A percentile compares a stretch with the other conserved stretches of the same genome.
Conservation (phyloP, 306 rosid species). For the Cicer arietinum region DNA sequence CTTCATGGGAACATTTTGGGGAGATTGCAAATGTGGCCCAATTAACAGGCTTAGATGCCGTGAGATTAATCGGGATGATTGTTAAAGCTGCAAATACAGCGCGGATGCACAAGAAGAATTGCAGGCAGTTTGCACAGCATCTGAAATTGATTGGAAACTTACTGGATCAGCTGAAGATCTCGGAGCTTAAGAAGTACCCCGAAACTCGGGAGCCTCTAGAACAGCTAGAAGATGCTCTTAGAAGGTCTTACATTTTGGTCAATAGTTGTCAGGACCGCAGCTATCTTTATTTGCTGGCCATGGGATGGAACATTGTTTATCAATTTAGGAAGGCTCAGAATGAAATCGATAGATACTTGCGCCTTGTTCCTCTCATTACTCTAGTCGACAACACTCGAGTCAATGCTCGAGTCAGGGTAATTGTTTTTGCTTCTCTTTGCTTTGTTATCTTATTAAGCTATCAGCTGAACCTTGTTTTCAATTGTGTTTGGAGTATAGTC, state of each 20-base stretch:
- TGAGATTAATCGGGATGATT: slow-evolving; percentile 79
- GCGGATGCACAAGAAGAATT: slow-evolving; percentile 91
- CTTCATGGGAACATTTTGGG: slow-evolving; percentile 83
- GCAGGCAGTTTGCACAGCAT: slow-evolving; percentile 93
- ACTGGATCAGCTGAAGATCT: slow-evolving; percentile 93
- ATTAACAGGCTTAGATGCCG: slow-evolving; percentile 86
- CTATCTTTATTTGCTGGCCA: slow-evolving; percentile 89
- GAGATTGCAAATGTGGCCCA: slow-evolving; percentile 92
- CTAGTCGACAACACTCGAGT: slow-evolving; percentile 90
- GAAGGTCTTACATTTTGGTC: slow-evolving; percentile 85
- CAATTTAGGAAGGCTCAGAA: slow-evolving; percentile 95
- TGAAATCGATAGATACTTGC: slow-evolving; percentile 90
- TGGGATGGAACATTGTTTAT: slow-evolving; percentile 99
- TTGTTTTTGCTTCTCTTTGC: slow-evolving; percentile 29
- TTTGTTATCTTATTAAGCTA: slow-evolving; percentile 15
- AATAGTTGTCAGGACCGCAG: slow-evolving; percentile 93
- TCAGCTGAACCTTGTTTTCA: neutral
- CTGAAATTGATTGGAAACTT: slow-evolving; percentile 91
- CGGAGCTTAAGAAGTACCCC: slow-evolving; percentile 88
- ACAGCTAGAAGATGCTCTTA: slow-evolving; percentile 95
- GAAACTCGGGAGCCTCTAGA: slow-evolving; percentile 96
- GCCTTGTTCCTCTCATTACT: slow-evolving; percentile 89
- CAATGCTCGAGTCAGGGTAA: slow-evolving; percentile 92
- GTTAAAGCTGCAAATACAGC: slow-evolving; percentile 93
- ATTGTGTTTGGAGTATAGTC: neutral